Evolutionary conservation across 2,329 filamentous ascomycete genomes (phyloP).

Genomic region (Fusarium miscanthi): DNA sequence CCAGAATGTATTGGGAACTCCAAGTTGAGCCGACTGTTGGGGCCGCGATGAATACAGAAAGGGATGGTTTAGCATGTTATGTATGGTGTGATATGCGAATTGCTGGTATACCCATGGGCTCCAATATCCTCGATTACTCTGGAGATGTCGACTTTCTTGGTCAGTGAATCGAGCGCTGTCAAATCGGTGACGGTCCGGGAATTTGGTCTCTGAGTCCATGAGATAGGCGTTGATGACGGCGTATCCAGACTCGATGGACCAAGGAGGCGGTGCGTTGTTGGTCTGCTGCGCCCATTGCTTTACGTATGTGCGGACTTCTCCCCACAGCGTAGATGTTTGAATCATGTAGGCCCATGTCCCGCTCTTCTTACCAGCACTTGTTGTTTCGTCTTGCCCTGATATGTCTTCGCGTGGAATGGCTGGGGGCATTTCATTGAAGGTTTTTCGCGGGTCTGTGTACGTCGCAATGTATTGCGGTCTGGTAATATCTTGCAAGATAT

Average conservation of each 20-base stretch:
- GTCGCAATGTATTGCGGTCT: neutral
- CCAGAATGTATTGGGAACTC: slow-evolving; percentile 1
- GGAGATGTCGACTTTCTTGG: neutral
- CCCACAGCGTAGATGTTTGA: neutral
- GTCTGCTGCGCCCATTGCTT: slow-evolving; percentile 2
- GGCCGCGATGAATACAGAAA: neutral
- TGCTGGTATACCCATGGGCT: slow-evolving; percentile 4
- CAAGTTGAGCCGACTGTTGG: neutral
- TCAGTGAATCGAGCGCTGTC: neutral
- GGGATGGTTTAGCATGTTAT: neutral
- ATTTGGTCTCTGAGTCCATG: neutral
- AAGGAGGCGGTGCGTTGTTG: neutral
- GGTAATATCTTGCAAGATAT: neutral
- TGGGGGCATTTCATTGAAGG: neutral
- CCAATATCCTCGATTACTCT: neutral
- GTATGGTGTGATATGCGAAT: neutral
- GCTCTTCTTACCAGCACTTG: neutral
- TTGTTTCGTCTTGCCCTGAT: neutral
- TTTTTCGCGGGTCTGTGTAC: neutral
- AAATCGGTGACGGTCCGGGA: neutral
- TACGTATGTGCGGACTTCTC: neutral
- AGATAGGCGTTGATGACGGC: neutral
- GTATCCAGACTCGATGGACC: slow-evolving; percentile 4
- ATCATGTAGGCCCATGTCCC: slow-evolving; percentile 5
- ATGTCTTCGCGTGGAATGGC: neutral